phyloP scores from a whole-genome alignment of 192 early-diverging fungal species.

The Coemansia sp. region DNA sequence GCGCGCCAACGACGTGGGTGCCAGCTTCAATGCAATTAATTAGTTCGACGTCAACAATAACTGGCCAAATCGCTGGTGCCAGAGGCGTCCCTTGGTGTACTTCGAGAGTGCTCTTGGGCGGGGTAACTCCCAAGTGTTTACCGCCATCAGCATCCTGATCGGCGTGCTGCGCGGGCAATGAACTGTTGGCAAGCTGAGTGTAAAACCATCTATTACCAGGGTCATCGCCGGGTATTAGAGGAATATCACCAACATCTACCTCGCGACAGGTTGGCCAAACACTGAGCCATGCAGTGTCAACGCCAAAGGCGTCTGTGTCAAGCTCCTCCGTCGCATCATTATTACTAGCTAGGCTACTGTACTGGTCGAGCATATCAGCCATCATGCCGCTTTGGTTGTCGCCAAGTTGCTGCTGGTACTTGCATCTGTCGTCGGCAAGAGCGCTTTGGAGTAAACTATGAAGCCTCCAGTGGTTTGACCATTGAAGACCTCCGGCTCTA shows the following conservation, averaged over 20 bases:
- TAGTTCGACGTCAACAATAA: conserved; percentile 11
- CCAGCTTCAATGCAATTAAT: neutral
- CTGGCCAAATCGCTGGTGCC: neutral
- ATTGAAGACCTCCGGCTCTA: conserved; percentile 15
- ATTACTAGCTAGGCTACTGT: neutral
- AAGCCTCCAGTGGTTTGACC: conserved; percentile 48
- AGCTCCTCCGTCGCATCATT: neutral
- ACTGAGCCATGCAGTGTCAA: conserved; percentile 9
- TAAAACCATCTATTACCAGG: conserved; percentile 16
- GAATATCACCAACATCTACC: conserved; percentile 16
- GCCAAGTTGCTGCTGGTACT: neutral
- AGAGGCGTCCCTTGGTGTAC: neutral
- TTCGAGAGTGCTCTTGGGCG: neutral
- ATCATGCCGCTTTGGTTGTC: neutral
- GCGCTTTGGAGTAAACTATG: conserved; percentile 44
- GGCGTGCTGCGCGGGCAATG: neutral
- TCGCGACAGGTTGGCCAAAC: conserved; percentile 33
- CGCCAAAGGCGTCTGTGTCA: neutral
- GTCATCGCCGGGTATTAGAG: neutral
- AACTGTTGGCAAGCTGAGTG: neutral
- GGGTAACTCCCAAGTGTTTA: neutral
- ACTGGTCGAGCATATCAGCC: neutral
- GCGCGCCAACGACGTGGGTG: neutral
- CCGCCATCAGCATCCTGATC: neutral
- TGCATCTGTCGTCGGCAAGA: conserved; percentile 19